Evolutionary conservation across 2,329 filamentous ascomycete genomes (phyloP).

Genomic region (Talaromyces verruculosus): DNA sequence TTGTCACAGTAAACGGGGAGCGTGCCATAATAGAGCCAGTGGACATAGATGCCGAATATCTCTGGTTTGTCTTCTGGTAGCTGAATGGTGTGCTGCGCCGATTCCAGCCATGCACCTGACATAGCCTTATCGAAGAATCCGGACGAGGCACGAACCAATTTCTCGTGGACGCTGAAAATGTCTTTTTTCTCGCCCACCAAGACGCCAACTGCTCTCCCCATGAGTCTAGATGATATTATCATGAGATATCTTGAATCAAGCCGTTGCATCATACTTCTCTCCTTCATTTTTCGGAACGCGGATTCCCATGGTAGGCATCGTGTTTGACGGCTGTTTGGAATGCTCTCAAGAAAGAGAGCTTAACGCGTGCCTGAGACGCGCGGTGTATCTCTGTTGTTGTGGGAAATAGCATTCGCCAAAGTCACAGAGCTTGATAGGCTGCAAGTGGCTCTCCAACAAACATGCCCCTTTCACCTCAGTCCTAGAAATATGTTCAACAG

Average conservation of each 20-base stretch:
- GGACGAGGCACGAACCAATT: slow-evolving; percentile 9
- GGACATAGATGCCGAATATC: slow-evolving; percentile 23
- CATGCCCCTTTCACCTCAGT: neutral
- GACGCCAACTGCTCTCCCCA: slow-evolving; percentile 37
- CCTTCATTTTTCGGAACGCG: neutral
- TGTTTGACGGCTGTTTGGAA: neutral
- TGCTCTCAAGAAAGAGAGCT: neutral
- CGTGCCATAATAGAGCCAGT: slow-evolving; percentile 23
- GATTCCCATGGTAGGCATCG: neutral
- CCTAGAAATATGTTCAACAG: neutral
- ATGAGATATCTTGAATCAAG: neutral
- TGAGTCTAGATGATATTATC: slow-evolving; percentile 29
- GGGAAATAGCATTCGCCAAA: neutral
- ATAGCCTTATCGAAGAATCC: slow-evolving; percentile 22
- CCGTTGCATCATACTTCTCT: neutral
- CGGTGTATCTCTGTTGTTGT: neutral
- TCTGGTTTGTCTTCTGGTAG: slow-evolving; percentile 23
- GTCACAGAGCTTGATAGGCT: neutral
- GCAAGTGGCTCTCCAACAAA: neutral
- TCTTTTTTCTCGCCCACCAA: slow-evolving; percentile 11
- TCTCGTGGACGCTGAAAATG: slow-evolving; percentile 23
- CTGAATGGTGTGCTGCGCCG: slow-evolving; percentile 19
- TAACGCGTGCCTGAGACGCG: neutral
- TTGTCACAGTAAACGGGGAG: slow-evolving; percentile 11
- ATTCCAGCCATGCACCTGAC: slow-evolving; percentile 19